Percentiles rank a stretch among this genome's conserved stretches.
phyloP scores from a whole-genome alignment of 164 flowering plant genomes.

The Liquidambar formosana region DNA sequence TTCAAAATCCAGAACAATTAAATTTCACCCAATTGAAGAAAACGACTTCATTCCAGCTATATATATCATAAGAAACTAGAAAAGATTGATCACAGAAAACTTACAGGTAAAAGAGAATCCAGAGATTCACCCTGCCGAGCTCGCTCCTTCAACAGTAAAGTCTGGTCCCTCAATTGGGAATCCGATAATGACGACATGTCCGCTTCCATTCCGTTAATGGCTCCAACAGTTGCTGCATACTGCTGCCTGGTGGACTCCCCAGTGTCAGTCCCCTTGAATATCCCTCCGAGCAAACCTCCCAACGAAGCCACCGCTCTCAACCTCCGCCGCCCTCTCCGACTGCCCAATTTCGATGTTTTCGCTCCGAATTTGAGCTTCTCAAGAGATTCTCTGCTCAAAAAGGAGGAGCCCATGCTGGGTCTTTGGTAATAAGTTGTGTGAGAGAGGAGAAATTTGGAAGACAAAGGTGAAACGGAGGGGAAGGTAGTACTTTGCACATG shows the following conservation, averaged over 20 bases:
- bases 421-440: not conserved
- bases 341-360: conserved; percentile 1
- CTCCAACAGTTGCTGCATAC: conserved; percentile 51
- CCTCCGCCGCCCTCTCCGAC: conserved; percentile 9
- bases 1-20: not conserved
- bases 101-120: conserved; percentile 85
- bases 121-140: conserved; percentile 67
- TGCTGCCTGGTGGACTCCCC: conserved; percentile 80
- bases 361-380: not conserved
- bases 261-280: conserved; percentile 78
- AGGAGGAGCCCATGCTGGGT: conserved; percentile 12
- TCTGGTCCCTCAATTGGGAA: conserved; percentile 66
- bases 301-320: conserved; percentile 38
- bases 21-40: not conserved
- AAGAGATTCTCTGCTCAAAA: conserved; percentile 9
- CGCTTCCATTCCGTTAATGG: conserved; percentile 61
- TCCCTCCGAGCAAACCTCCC: conserved; percentile 72
- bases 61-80: not conserved
- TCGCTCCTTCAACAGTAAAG: conserved; percentile 56
- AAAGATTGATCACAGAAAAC: conserved; percentile 14
- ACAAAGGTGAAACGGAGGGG: conserved; percentile 20
- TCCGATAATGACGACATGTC: conserved; percentile 61
- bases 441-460: conserved; percentile 17
- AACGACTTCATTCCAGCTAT: not conserved
- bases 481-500: conserved; percentile 10